Evolutionary conservation across 352 stramenopile genomes (phyloP), one percentile per base, ranked within the genome.

Genomic region (Globisporangium recalcitrans): DNA sequence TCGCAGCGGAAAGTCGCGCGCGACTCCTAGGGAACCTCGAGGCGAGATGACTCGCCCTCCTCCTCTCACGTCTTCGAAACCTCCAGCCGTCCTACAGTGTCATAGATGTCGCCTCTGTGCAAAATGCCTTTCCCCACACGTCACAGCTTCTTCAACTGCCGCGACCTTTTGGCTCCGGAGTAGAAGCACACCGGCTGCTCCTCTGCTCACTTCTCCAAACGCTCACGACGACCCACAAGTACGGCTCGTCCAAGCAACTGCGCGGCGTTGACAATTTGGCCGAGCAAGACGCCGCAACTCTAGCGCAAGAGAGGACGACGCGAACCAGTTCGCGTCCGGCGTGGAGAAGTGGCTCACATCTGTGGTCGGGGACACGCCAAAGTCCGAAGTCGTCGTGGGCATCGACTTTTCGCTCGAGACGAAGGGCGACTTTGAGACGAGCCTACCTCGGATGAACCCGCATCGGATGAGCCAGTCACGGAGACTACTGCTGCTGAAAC

Each of bases 331-430:
- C 29, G 40, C 61, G 26, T 42, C 46, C 24, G 32, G 56, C 14
- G 57, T 63, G 31, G 56, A 56, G 29, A 16, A 14, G 14, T 63
- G 57, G 57, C 54, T 63, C 46, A 26, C 31, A 6, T 32, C 21
- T 4, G n/a, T 63, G 7, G 47, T 47, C 3, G 57, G 57, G 0
- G 27, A 57, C 11, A 16, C 24, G 0, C 31, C 57, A 34, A 32
- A 56, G 5, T 61, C 58, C 10, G 42, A 57, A 5, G 29, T 73
- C 2, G 14, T 63, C 3, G 34, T 71, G 8, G 40, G 55, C 10
- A 64, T 42, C 36, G 48, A 63, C 14, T 74, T 74, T 31, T 64
- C 68, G 42, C 29, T 72, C n/a, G 46, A 59, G 7, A 60, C 52
- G 1, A 72, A 54, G 36, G 64, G 68, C 27, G 24, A 54, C 4